A percentile compares a stretch with the other conserved stretches of the same genome.
These are phyloP conservation scores for Trematosphaeria pertusa DNA, from an alignment of 2,329 filamentous ascomycete genomes.

Conservation along the genomic window DNA sequence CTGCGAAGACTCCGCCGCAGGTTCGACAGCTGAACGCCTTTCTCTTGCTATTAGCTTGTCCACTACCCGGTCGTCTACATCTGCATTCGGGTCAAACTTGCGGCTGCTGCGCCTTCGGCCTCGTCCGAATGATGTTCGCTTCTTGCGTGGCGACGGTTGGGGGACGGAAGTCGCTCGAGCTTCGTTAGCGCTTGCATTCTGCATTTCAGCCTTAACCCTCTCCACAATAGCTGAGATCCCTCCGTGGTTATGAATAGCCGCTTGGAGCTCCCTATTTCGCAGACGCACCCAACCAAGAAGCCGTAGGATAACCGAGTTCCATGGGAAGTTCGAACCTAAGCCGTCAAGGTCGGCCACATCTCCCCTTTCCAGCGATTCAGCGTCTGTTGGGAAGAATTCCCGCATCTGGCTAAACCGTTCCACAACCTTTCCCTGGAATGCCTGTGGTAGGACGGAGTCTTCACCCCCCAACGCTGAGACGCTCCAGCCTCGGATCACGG, in stretches of 20 bases:
- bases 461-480: conserved; percentile 47
- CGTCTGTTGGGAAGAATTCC: conserved; percentile 39
- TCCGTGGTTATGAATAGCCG: conserved; percentile 51
- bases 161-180: conserved; percentile 6
- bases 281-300: conserved; percentile 56
- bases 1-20: neutral
- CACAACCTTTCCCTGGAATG: conserved; percentile 43
- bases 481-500: conserved; percentile 43
- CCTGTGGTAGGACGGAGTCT: conserved; percentile 44
- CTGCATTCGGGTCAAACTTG: conserved; percentile 37
- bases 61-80: conserved; percentile 28
- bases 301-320: conserved; percentile 56
- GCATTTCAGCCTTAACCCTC: conserved; percentile 33
- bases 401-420: conserved; percentile 50
- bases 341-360: conserved; percentile 51
- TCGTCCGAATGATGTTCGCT: conserved; percentile 35
- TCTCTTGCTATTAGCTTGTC: conserved; percentile 29
- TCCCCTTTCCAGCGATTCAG: conserved; percentile 36
- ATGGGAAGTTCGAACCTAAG: conserved; percentile 57
- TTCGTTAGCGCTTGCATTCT: conserved; percentile 15
- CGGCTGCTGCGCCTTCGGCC: conserved; percentile 36
- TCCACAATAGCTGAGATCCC: conserved; percentile 51
- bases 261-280: conserved; percentile 55
- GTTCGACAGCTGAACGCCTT: conserved; percentile 21
- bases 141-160: conserved; percentile 28